phyloP scores from a whole-genome alignment of 805 yeast genomes.

The Kurtzmaniella cleridarum region DNA sequence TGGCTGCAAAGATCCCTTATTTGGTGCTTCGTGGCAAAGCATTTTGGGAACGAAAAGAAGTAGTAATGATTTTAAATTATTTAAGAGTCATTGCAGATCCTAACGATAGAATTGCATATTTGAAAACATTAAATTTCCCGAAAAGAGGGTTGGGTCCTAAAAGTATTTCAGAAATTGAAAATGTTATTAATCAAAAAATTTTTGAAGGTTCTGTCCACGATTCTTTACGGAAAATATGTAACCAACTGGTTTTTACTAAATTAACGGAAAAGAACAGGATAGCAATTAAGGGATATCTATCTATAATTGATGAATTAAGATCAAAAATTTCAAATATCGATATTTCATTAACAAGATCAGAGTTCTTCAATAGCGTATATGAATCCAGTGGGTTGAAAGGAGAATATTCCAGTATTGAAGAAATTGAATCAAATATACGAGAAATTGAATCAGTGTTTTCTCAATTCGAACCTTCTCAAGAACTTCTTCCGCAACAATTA shows the following conservation, averaged over 20 bases:
- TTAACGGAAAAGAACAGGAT: conserved; percentile 9
- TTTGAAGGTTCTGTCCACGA: conserved; percentile 5
- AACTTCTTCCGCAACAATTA: conserved; percentile 13
- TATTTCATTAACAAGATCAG: not conserved
- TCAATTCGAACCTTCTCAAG: conserved; percentile 29
- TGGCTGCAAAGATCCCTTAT: conserved; percentile 55
- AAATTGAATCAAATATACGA: conserved; percentile 27
- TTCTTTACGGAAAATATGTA: conserved; percentile 7
- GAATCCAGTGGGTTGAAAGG: conserved; percentile 22
- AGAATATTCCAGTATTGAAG: conserved; percentile 23
- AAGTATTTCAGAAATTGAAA: conserved; percentile 33
- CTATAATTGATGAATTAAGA: conserved; percentile 18
- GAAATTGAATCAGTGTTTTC: conserved; percentile 35
- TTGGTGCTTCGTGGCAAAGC: conserved; percentile 65
- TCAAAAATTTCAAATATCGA: conserved; percentile 7
- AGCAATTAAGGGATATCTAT: conserved; percentile 20
- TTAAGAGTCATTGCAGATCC: conserved; percentile 57
- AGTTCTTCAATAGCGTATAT: conserved; percentile 21
- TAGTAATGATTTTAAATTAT: conserved; percentile 56
- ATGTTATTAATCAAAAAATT: conserved; percentile 4
- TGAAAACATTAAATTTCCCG: conserved; percentile 55
- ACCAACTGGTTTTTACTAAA: conserved; percentile 4
- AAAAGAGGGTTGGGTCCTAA: conserved; percentile 64
- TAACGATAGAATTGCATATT: conserved; percentile 54
- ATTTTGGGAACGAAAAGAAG: conserved; percentile 76